These are phyloP conservation scores for Agroathelia rolfsii DNA, from an alignment of 1,284 basidiomycete species.

Conservation along the genomic window DNA sequence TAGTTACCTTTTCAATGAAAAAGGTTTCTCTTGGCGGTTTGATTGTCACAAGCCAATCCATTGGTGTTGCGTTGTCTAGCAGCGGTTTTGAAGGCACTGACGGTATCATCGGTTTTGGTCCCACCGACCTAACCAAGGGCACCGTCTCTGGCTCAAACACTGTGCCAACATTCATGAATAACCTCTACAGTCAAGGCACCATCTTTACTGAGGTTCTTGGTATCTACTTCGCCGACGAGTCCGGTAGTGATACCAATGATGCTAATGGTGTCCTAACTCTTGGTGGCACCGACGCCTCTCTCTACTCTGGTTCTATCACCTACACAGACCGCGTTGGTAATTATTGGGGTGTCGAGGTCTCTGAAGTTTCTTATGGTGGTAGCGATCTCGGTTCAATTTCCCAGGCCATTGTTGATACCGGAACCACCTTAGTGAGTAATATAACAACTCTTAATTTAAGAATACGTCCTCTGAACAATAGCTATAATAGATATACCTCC, in stretches of 20 bases:
- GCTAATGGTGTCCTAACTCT: slow-evolving; percentile 23
- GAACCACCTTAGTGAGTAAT: slow-evolving; percentile 28
- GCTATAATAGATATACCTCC: no score
- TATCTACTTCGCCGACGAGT: slow-evolving; percentile 42
- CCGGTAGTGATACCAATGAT: slow-evolving; percentile 13
- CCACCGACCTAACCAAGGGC: slow-evolving; percentile 35
- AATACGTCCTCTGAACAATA: no score
- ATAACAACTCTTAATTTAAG: no score
- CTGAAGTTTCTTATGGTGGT: slow-evolving; percentile 43
- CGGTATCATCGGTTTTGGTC: slow-evolving; percentile 49
- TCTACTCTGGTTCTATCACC: slow-evolving; percentile 34
- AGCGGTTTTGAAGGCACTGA: slow-evolving; percentile 33
- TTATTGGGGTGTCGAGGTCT: slow-evolving; percentile 54
- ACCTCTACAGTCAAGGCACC: slow-evolving; percentile 28
- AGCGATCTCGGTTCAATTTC: slow-evolving; percentile 34
- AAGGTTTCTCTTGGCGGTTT: no score
- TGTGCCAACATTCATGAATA: slow-evolving; percentile 40
- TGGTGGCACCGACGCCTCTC: slow-evolving; percentile 38
- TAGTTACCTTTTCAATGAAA: no score
- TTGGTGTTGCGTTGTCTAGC: slow-evolving; percentile 41
- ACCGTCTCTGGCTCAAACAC: slow-evolving; percentile 24
- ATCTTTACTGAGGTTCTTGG: slow-evolving; percentile 32
- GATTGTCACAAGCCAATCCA: slow-evolving; percentile 38
- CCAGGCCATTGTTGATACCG: slow-evolving; percentile 59
- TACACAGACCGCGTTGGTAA: slow-evolving; percentile 38